These are phyloP conservation scores for Leishmania major DNA, from an alignment of 208 protist genomes.

Conservation along the genomic window DNA sequence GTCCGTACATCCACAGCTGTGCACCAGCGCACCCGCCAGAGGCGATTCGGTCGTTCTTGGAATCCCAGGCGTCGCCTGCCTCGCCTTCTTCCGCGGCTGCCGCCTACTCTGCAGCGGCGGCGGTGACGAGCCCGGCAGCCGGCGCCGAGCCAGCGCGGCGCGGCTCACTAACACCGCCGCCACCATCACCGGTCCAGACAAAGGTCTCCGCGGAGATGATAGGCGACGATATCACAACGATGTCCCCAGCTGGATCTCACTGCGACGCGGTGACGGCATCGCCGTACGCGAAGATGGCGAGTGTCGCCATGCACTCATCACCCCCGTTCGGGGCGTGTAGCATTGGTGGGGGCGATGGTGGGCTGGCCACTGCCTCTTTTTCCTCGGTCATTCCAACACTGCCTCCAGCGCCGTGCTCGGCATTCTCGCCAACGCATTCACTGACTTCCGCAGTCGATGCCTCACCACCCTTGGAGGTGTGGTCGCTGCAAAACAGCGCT, in stretches of 20 bases:
- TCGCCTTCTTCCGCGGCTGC: not conserved
- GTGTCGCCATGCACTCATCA: not conserved
- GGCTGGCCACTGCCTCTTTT: not conserved
- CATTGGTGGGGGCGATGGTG: not conserved
- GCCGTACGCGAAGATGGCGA: not conserved
- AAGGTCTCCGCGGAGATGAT: not conserved
- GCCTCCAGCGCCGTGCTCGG: not conserved
- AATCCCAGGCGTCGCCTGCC: conserved; percentile 4
- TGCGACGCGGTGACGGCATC: not conserved
- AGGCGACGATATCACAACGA: not conserved
- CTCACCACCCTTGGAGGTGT: not conserved
- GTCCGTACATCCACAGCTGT: conserved; percentile 80
- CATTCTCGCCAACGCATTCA: not conserved
- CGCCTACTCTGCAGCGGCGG: not conserved
- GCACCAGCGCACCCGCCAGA: conserved; percentile 52
- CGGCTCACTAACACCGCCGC: not conserved
- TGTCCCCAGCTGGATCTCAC: not conserved
- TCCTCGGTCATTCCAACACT: not conserved
- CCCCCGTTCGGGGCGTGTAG: not conserved
- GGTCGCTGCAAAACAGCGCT: not conserved
- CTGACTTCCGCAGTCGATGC: not conserved
- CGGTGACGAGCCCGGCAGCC: not conserved
- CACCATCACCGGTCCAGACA: not conserved
- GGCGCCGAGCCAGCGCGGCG: not conserved
- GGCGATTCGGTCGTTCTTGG: conserved; percentile 22